Evolutionary conservation across 805 yeast species (phyloP).

Genomic region (Metschnikowia henanensis): DNA sequence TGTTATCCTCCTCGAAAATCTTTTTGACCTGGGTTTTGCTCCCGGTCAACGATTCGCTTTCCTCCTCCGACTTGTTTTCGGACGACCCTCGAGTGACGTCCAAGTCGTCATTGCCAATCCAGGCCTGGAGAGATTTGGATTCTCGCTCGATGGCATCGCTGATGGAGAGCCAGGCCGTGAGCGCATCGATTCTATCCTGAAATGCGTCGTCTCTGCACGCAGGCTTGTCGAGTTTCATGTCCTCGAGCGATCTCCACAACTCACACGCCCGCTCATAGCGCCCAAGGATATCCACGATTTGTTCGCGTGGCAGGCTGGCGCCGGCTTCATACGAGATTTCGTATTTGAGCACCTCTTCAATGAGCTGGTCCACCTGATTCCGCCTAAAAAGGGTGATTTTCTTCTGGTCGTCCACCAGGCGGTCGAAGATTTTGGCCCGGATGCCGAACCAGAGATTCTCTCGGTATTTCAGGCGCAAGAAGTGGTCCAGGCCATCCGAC

Average conservation of each 20-base stretch:
- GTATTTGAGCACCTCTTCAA: conserved; percentile 68
- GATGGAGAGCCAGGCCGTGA: conserved; percentile 81
- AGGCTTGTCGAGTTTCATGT: conserved; percentile 80
- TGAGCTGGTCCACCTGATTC: conserved; percentile 66
- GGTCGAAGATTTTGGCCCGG: conserved; percentile 75
- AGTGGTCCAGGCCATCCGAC: conserved; percentile 43
- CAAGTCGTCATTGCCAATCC: conserved; percentile 85
- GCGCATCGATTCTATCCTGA: conserved; percentile 64
- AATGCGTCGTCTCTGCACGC: conserved; percentile 64
- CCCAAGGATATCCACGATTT: conserved; percentile 57
- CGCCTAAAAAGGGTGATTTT: conserved; percentile 68
- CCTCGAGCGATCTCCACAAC: conserved; percentile 76
- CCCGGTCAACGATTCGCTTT: conserved; percentile 12
- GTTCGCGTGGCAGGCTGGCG: conserved; percentile 34
- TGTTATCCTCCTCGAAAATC: conserved; percentile 56
- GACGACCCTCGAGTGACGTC: conserved; percentile 51
- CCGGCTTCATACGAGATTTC: conserved; percentile 47
- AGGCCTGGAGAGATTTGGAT: conserved; percentile 56
- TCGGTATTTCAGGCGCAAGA: conserved; percentile 54
- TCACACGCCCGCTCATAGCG: conserved; percentile 67
- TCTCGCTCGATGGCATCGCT: conserved; percentile 68
- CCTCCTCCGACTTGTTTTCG: conserved; percentile 4
- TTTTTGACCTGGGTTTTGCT: conserved; percentile 17
- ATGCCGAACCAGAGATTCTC: conserved; percentile 88
- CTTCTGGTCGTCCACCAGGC: conserved; percentile 77